Evolutionary conservation across 306 rosid species (phyloP).

Genomic region (Trifolium dubium): DNA sequence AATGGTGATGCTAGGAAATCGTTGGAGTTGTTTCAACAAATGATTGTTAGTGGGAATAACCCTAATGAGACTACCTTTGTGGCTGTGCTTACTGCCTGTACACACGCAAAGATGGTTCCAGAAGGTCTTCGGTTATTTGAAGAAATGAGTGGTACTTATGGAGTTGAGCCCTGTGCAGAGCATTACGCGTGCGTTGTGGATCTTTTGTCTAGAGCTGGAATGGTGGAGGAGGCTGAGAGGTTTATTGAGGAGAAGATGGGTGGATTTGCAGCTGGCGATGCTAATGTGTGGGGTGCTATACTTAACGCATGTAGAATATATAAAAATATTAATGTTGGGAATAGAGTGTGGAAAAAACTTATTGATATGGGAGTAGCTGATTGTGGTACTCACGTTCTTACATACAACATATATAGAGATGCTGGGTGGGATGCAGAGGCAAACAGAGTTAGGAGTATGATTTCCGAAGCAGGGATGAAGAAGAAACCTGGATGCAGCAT

Average conservation of each 20-base stretch:
- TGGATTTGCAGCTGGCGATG: slow-evolving; percentile 61
- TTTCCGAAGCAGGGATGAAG: slow-evolving; percentile 59
- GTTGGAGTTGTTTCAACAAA: slow-evolving; percentile 54
- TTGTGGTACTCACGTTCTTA: slow-evolving; percentile 71
- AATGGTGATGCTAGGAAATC: slow-evolving; percentile 66
- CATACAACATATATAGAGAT: slow-evolving; percentile 70
- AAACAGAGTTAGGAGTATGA: slow-evolving; percentile 57
- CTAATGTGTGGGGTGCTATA: slow-evolving; percentile 80
- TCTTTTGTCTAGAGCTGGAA: slow-evolving; percentile 72
- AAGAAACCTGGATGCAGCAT: slow-evolving; percentile 88
- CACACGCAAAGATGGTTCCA: slow-evolving; percentile 63
- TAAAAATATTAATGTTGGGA: slow-evolving; percentile 62
- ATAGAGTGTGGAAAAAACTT: slow-evolving; percentile 75
- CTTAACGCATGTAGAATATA: slow-evolving; percentile 76
- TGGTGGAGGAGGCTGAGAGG: slow-evolving; percentile 77
- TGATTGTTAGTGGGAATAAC: slow-evolving; percentile 46
- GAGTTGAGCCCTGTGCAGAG: slow-evolving; percentile 38
- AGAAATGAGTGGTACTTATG: slow-evolving; percentile 52
- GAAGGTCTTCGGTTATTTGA: slow-evolving; percentile 66
- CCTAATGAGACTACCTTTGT: slow-evolving; percentile 72
- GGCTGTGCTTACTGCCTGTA: slow-evolving; percentile 67
- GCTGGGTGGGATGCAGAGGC: slow-evolving; percentile 85
- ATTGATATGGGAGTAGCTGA: slow-evolving; percentile 59
- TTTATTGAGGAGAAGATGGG: slow-evolving; percentile 79
- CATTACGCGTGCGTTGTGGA: slow-evolving; percentile 60